A percentile compares a stretch with the other conserved stretches of the same genome.
Evolutionary conservation across 75 land plant species (phyloP).

Genomic region (Selaginella tamariscina): DNA sequence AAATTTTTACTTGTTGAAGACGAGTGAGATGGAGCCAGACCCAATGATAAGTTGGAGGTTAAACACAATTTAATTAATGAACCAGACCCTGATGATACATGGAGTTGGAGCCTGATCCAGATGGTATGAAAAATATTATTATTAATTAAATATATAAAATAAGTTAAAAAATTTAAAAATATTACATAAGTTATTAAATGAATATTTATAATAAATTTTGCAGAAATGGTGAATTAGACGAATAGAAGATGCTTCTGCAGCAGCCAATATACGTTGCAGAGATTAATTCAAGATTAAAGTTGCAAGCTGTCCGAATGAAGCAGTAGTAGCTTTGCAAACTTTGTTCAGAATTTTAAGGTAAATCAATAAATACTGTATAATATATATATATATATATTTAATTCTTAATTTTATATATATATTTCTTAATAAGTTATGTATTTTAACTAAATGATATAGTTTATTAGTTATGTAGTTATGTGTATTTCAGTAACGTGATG

Average conservation of each 20-base stretch:
- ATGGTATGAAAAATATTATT: no score
- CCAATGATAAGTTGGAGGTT: background rate
- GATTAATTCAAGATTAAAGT: background rate
- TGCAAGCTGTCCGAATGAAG: background rate
- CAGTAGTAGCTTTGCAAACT: background rate
- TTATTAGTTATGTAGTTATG: background rate
- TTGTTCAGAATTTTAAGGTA: background rate
- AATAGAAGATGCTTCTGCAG: background rate
- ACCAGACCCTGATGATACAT: constrained; percentile 40
- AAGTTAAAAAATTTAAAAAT: no score
- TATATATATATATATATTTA: no score
- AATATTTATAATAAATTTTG: no score
- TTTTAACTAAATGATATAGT: no score
- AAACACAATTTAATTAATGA: constrained; percentile 11
- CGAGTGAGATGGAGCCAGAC: background rate
- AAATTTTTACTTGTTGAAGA: constrained; percentile 12
- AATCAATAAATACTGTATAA: no score
- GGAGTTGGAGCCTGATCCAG: background rate
- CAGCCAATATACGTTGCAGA: background rate
- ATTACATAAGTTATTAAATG: no score
- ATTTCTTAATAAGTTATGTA: no score
- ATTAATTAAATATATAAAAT: no score
- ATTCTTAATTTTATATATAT: no score
- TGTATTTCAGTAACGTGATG: constrained; percentile 1
- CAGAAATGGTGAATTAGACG: no score